phyloP scores from a whole-genome alignment of 306 rosid species.

The Rosa multiflora region DNA sequence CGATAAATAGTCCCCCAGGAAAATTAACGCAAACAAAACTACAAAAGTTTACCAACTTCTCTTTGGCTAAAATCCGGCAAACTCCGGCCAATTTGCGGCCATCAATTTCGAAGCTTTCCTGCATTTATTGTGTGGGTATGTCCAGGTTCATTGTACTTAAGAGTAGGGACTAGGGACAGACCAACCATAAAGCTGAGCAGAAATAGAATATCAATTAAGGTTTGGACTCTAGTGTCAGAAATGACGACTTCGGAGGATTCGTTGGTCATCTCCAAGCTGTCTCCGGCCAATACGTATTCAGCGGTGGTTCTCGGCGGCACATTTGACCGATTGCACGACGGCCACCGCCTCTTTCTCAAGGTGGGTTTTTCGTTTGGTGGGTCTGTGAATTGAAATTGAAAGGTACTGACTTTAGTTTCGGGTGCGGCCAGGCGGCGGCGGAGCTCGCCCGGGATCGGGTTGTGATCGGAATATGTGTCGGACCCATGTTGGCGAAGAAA shows the following conservation, averaged over 20 bases:
- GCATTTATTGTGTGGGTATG: not conserved
- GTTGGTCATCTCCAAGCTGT: constrained; percentile 39
- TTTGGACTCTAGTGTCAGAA: not conserved
- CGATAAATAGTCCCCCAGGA: no score
- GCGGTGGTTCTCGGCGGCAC: constrained; percentile 93
- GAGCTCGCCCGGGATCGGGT: constrained; percentile 61
- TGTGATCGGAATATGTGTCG: constrained; percentile 82
- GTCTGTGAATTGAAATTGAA: not conserved
- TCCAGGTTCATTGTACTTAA: constrained; percentile 17
- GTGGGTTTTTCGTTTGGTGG: constrained; percentile 17
- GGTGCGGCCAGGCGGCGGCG: constrained; percentile 57
- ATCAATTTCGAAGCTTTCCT: not conserved
- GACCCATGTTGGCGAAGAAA: constrained; percentile 82
- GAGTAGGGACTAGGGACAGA: not conserved
- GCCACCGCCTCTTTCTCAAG: constrained; percentile 90
- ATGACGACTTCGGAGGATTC: constrained; percentile 48
- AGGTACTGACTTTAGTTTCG: not conserved
- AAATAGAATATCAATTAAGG: not conserved
- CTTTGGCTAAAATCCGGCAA: not conserved
- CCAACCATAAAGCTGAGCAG: not conserved
- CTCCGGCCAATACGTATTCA: constrained; percentile 71
- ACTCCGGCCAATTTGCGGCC: not conserved
- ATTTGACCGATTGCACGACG: constrained; percentile 86
- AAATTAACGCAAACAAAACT: no score
- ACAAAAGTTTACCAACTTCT: no score